phyloP scores from a whole-genome alignment of 2,329 filamentous ascomycete genomes.

The Claviceps humidiphila region DNA sequence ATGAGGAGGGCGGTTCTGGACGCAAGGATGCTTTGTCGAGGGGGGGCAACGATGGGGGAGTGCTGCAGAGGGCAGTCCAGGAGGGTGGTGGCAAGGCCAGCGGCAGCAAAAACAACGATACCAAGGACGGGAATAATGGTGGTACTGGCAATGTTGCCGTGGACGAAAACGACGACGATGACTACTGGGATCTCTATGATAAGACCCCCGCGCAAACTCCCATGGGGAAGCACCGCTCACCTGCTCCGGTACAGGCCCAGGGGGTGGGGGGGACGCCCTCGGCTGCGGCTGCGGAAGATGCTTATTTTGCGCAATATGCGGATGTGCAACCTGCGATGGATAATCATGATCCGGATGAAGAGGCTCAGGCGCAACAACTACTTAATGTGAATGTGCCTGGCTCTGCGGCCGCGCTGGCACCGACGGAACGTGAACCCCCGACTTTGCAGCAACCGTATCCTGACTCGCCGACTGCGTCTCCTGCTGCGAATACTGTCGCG shows the following conservation, averaged over 20 bases:
- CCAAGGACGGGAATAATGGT: slow-evolving; percentile 34
- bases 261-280: slow-evolving; percentile 7
- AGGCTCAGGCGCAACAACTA: slow-evolving; percentile 20
- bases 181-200: slow-evolving; percentile 72
- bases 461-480: slow-evolving; percentile 43
- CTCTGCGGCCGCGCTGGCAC: slow-evolving; percentile 7
- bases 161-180: slow-evolving; percentile 30
- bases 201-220: slow-evolving; percentile 54
- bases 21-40: slow-evolving; percentile 7
- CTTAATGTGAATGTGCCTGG: slow-evolving; percentile 18
- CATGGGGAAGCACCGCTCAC: slow-evolving; percentile 42
- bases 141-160: not conserved
- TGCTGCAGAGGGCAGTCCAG: not conserved
- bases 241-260: slow-evolving; percentile 33
- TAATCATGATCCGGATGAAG: slow-evolving; percentile 68
- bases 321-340: slow-evolving; percentile 71
- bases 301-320: slow-evolving; percentile 67
- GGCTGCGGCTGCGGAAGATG: slow-evolving; percentile 41
- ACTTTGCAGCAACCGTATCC: slow-evolving; percentile 41
- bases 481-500: slow-evolving; percentile 45
- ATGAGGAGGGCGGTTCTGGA: slow-evolving; percentile 18
- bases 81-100: not conserved
- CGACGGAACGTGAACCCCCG: slow-evolving; percentile 8
- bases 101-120: slow-evolving; percentile 6
- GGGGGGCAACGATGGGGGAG: slow-evolving; percentile 7